Evolutionary conservation across 805 yeast genomes (phyloP), one percentile per base, ranked within the genome.

Genomic region (Lipomyces japonicus): DNA sequence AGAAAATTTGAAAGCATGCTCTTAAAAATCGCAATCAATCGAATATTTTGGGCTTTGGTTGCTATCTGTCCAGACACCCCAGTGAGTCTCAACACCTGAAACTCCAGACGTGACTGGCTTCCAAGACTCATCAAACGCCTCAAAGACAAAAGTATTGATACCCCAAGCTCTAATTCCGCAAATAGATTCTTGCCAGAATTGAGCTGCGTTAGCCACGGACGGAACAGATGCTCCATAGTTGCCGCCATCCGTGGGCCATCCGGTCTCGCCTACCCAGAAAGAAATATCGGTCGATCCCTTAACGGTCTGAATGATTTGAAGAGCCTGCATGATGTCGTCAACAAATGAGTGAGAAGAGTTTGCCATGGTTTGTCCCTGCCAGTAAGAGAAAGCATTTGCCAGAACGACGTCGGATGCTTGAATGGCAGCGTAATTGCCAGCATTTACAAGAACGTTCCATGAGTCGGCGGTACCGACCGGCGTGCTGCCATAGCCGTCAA

Each of bases 101-200:
- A 82, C 72, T 62, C 90, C 95, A 50, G 93, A 83, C 51, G 95
- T 81, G 68, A 79, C 79, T 63, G 96, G 96, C 77, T 91, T 91
- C 96, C 97, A 91, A 55, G 84, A 77, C 77, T 91, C 97, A 69
- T 91, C 97, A 62, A 84, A 84, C 40, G 96, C 96, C 78, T 91
- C 97, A 66, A 91, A 91, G 35, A 81, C 91, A 65, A 87, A 80
- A 44, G 90, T 91, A 70, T 91, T 87, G 65, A 91, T 74, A 69
- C 97, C 97, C 95, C 96, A 88, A 51, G 83, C 95, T 76, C 96
- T 85, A 67, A 90, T 81, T 57, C 89, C 95, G 74, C 97, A 90
- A 62, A 91, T 74, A 59, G 87, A 95, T 63, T 87, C 80, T 69
- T 82, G 78, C 95, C 93, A 91, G 80, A 77, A 91, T 61, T 71